Evolutionary conservation across 495 filamentous ascomycete species (phyloP).

Genomic region (Podospora fimiseda): DNA sequence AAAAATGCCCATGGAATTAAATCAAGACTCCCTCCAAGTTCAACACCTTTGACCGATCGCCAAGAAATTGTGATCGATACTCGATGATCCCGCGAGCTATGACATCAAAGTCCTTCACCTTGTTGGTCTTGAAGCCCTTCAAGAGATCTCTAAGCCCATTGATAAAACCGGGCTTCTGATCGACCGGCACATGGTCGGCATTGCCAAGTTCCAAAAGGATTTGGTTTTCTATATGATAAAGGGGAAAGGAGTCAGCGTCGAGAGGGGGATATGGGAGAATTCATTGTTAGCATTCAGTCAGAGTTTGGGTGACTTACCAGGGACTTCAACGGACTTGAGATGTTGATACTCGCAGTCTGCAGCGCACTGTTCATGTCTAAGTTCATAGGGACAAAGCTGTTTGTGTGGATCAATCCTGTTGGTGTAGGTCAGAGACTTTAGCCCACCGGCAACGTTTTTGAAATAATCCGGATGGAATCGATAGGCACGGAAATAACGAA

Average conservation of each 20-base stretch:
- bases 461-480: conserved; percentile 77
- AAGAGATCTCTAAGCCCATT: conserved; percentile 71
- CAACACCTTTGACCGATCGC: conserved; percentile 47
- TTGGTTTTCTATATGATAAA: conserved; percentile 66
- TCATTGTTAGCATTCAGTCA: conserved; percentile 27
- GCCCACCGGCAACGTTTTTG: conserved; percentile 62
- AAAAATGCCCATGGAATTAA: conserved; percentile 6
- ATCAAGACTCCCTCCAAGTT: conserved; percentile 32
- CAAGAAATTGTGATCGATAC: conserved; percentile 58
- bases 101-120: conserved; percentile 71
- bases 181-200: conserved; percentile 60
- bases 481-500: conserved; percentile 77
- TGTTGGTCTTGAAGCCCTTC: conserved; percentile 62
- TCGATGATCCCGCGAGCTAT: conserved; percentile 77
- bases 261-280: conserved; percentile 22
- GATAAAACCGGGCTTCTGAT: conserved; percentile 66
- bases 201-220: conserved; percentile 79
- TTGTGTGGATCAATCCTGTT: conserved; percentile 71
- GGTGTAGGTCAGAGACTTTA: conserved; percentile 88
- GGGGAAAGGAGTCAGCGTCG: conserved; percentile 53
- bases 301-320: conserved; percentile 60
- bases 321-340: conserved; percentile 65
- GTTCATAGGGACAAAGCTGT: conserved; percentile 67
- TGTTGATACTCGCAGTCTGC: conserved; percentile 73
- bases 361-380: conserved; percentile 70